Evolutionary conservation across 768 basidiomycete genomes (phyloP).

Genomic region (Omphalotus guepiniiformis): DNA sequence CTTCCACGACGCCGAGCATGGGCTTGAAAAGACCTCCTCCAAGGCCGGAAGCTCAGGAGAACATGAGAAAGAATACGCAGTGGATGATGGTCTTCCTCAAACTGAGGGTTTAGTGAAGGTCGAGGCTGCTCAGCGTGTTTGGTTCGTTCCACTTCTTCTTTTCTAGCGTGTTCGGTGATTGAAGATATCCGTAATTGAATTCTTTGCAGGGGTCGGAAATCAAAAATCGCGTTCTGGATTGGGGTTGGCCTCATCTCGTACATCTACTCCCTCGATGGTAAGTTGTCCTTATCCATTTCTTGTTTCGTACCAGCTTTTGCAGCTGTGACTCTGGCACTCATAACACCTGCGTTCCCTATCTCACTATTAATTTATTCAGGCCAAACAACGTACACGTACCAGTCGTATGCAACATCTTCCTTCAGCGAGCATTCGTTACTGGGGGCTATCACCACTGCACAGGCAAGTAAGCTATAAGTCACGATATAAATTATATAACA

Average conservation of each 20-base stretch:
- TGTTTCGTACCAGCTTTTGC: not conserved
- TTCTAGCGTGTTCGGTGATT: too few relatives aligned
- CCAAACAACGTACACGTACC: constrained; percentile 46
- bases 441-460: constrained; percentile 17
- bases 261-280: constrained; percentile 51
- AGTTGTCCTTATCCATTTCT: constrained; percentile 5
- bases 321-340: not conserved
- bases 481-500: too few relatives aligned
- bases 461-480: constrained; percentile 23
- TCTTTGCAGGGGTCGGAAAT: constrained; percentile 14
- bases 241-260: constrained; percentile 48
- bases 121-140: constrained; percentile 7
- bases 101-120: constrained; percentile 7
- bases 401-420: constrained; percentile 37
- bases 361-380: constrained; percentile 11
- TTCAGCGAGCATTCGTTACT: constrained; percentile 11
- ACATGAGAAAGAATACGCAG: too few relatives aligned
- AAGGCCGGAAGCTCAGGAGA: too few relatives aligned
- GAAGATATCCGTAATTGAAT: too few relatives aligned
- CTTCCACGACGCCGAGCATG: too few relatives aligned
- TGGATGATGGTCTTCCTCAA: too few relatives aligned
- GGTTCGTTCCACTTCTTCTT: not conserved
- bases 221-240: constrained; percentile 40
- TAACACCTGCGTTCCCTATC: not conserved
- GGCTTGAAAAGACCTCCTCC: too few relatives aligned